phyloP scores from a whole-genome alignment of 176 grass and related monocot genomes.

The Otatea glauca region DNA sequence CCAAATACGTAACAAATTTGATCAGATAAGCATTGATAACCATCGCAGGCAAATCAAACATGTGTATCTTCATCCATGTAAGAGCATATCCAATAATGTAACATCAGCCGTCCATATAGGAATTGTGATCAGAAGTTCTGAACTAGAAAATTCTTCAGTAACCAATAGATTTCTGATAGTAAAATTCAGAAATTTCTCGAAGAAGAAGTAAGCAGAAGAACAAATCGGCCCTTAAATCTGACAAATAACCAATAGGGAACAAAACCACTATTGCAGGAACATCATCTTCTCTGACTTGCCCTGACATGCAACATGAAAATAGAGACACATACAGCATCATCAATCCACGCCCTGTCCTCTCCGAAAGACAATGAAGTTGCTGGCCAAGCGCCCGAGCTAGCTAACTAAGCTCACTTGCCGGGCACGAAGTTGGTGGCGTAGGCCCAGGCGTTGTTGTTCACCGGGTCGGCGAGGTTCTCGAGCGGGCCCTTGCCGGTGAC shows the following conservation, averaged over 20 bases:
- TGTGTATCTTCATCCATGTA: too few species aligned
- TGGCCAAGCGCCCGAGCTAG: constrained; percentile 1
- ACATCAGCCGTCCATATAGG: too few species aligned
- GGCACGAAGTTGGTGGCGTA: constrained; percentile 98
- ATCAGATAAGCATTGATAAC: too few species aligned
- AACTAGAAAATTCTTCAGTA: too few species aligned
- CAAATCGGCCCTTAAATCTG: constrained; percentile 15
- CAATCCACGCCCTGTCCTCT: not conserved
- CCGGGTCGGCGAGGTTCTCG: constrained; percentile 92
- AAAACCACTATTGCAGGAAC: constrained; percentile 39
- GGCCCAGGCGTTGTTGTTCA: constrained; percentile 97
- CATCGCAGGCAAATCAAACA: too few species aligned
- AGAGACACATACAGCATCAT: constrained; percentile 42
- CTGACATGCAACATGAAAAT: constrained; percentile 33
- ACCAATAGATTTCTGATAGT: too few species aligned
- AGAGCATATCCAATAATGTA: too few species aligned
- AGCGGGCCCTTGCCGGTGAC: constrained; percentile 89
- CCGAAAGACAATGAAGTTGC: constrained; percentile 15
- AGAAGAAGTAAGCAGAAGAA: not conserved
- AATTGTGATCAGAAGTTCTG: too few species aligned
- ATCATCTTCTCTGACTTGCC: constrained; percentile 28
- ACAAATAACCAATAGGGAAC: constrained; percentile 43
- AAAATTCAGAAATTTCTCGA: not conserved
- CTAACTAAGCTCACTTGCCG: constrained; percentile 53
- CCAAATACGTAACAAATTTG: too few species aligned